Base-by-base conservation (phyloP, 1,284 basidiomycete species). In the Ceratorhiza oryzae-sativae region DNA sequence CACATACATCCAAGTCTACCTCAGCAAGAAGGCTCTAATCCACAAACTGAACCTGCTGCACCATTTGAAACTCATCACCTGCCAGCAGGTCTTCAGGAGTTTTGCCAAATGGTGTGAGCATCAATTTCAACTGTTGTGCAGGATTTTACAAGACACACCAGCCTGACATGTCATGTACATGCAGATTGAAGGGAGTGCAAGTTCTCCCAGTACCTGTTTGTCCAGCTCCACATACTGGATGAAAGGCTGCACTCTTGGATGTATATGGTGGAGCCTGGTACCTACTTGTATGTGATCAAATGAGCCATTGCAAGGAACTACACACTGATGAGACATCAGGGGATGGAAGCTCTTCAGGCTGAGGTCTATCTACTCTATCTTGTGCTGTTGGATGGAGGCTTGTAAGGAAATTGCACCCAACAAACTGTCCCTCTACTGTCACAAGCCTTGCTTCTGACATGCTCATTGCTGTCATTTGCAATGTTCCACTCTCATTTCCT, bases 161-260 rank as follows among this genome's bases (percentile, higher is more conserved):
- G 30, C 9, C 10, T 18, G 8, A 6, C 67, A 70, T n/a, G 55
- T n/a, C 1, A 34, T 49, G 41, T n/a, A 30, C 27, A 6, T 59
- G 20, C 67, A 45, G 10, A 3, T 70, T 6, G 67, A 70, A 30
- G 27, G 34, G 23, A 20, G 67, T 9, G 23, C 55, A 55, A 70
- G 13, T 49, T 25, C 23, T 12, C 0, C 15, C 39, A 59, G 9
- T 70, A 59, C 42, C 67, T 55, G 1, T 46, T 32, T 32, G 25
- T 20, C 4, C 67, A 70, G 27, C 27, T 20, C 4, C 49, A 27
- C 5, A 23, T 68, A 6, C 65, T 53, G 23, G 65, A 68, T 36
- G 41, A 32, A 4, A 3, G 10, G 6, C 20, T 30, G 1, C 65
- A 48, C 12, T 18, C 15, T 20, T 70, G 53, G 41, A 23, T 59